phyloP scores from a whole-genome alignment of 495 filamentous ascomycete species.

The Cudoniella acicularis region DNA sequence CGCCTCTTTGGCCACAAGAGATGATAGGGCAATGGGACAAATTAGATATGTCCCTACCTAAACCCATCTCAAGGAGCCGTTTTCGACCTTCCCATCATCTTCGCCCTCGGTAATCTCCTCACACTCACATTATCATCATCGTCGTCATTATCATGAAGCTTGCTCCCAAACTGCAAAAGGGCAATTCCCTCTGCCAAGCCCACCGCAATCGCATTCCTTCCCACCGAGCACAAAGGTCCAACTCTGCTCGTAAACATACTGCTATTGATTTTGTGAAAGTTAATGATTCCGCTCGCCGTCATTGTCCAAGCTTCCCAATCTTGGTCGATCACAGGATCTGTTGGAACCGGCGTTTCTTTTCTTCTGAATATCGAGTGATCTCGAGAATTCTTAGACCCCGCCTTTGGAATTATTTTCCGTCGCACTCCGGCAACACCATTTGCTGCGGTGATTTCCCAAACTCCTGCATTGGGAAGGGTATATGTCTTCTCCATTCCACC shows the following conservation, averaged over 20 bases:
- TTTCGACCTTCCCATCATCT: no score
- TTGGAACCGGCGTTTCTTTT: not conserved
- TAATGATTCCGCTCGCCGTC: not conserved
- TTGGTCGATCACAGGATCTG: not conserved
- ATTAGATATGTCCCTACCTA: no score
- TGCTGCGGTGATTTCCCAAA: not conserved
- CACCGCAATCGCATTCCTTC: slow-evolving; percentile 1
- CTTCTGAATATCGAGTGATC: not conserved
- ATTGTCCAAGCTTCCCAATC: slow-evolving; percentile 1
- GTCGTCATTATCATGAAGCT: not conserved
- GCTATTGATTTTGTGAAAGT: not conserved
- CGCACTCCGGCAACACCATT: not conserved
- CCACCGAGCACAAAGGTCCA: not conserved
- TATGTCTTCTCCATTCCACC: not conserved
- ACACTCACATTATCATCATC: not conserved
- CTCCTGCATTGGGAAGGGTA: not conserved
- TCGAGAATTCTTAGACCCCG: not conserved
- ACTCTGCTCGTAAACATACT: not conserved
- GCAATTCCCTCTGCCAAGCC: not conserved
- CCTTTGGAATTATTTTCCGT: not conserved
- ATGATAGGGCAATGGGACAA: no score
- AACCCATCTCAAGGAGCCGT: no score
- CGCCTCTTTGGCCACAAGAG: no score
- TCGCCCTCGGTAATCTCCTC: not conserved
- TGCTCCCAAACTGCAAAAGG: not conserved